These are phyloP conservation scores for Cryphonectria radicalis DNA, from an alignment of 2,329 filamentous ascomycete species.

Conservation along the genomic window DNA sequence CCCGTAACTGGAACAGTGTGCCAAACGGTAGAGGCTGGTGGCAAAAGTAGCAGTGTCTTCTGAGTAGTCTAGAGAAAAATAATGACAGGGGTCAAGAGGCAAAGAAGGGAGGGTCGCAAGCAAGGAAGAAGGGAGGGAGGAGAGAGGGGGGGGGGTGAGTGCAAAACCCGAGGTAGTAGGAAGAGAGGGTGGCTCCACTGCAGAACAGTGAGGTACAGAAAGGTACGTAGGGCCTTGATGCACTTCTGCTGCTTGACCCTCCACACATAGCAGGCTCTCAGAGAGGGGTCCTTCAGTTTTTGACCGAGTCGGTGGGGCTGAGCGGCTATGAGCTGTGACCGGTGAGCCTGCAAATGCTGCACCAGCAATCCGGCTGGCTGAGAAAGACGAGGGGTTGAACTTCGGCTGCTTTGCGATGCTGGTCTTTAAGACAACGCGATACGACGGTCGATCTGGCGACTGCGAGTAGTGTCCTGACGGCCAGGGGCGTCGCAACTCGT, in stretches of 20 bases:
- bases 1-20: constrained; percentile 22
- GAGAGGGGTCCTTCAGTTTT: constrained; percentile 4
- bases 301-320: constrained; percentile 26
- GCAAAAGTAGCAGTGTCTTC: constrained; percentile 19
- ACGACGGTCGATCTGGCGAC: neutral
- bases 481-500: neutral
- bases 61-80: neutral
- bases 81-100: constrained; percentile 12
- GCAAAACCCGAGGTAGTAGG: constrained; percentile 9
- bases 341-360: constrained; percentile 11
- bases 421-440: neutral
- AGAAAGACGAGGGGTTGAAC: neutral
- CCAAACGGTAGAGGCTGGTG: constrained; percentile 14
- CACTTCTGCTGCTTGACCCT: constrained; percentile 20
- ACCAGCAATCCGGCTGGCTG: neutral
- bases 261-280: constrained; percentile 15
- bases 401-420: neutral
- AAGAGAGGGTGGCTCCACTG: constrained; percentile 20
- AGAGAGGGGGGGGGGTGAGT: constrained; percentile 15
- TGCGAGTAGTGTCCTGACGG: neutral
- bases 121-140: neutral
- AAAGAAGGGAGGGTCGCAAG: constrained; percentile 12
- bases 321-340: constrained; percentile 18
- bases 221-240: constrained; percentile 23
- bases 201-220: constrained; percentile 24